Base-by-base conservation (phyloP, 1,284 basidiomycete species). In the Meripilus lineatus region DNA sequence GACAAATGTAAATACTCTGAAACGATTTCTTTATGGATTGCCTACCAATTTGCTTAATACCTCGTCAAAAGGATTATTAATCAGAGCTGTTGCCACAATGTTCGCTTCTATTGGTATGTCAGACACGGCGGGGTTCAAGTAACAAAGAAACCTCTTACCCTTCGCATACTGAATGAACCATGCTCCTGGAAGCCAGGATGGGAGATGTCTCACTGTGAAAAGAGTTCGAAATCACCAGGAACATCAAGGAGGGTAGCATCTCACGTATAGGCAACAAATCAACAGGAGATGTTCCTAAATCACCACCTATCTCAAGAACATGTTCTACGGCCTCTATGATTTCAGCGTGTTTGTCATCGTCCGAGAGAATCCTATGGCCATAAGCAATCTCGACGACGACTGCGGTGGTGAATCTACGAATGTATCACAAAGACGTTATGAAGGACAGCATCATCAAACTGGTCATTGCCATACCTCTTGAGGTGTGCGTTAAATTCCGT, bases 371-470 rank as follows among this genome's bases (percentile, higher is more conserved):
- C 35, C 51, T 39, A 45, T 58, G 54, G 3, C 56, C 56, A 40
- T 58, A 58, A n/a, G 54, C 47, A 22, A 58, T 56, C 44, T 58
- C 53, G 51, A 56, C 55, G 23, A 58, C 43, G 26, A 52, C 42
- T 4, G 48, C 49, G 2, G 44, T 45, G n/a, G 51, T 40, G 24
- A 42, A 58, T 32, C 54, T 56, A 42, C 50, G 51, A 24, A 25
- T 15, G n/a, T n/a, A 46, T 40, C n/a, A n/a, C n/a, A n/a, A n/a
- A n/a, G n/a, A n/a, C n/a, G n/a, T n/a, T n/a, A n/a, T n/a, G n/a
- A n/a, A n/a, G n/a, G n/a, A n/a, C n/a, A n/a, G n/a, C n/a, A n/a
- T n/a, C n/a, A n/a, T n/a, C n/a, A n/a, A n/a, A n/a, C n/a, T n/a
- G n/a, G n/a, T n/a, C n/a, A n/a, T n/a, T n/a, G n/a, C n/a, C n/a